Base-by-base conservation (phyloP, 2,329 filamentous ascomycete species). In the Aureobasidium melanogenum region DNA sequence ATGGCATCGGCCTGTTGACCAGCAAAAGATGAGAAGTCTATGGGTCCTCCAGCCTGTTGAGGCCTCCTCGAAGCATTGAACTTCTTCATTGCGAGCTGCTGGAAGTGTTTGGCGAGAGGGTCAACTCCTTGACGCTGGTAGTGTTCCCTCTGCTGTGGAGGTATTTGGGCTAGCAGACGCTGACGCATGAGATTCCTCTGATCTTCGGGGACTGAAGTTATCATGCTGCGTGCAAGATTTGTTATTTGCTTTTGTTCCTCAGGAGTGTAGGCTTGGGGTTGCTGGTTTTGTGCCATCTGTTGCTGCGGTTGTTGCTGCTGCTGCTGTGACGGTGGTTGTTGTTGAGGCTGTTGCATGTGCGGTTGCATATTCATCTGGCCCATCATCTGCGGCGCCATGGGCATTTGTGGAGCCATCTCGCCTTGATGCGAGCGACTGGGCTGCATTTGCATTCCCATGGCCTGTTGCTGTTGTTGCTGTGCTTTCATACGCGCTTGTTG, bases 1-100 rank as follows among this genome's bases (percentile, higher is more conserved):
- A 85, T 71, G n/a, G 82, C 83, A 64, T 84, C 83, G 43, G 80
- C 80, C 71, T 86, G 84, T 66, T 85, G 83, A 30, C 80, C 81
- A 61, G 83, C 76, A 41, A 85, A 79, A 46, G 83, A 80, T 60
- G 81, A 80, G 64, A 85, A 77, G 64, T 80, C 76, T 59, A 79
- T 72, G 0, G 71, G 64, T 64, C 69, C 24, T 71, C 68, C 75
- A 72, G 61, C 71, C 72, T 58, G 62, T 55, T 63, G 63, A 62
- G 77, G 77, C 38, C 64, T 34, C 50, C 60, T 63, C 7, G 28
- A 44, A 14, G 2, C 5, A 5, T 69, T 30, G 22, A 69, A 56
- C 30, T 66, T 66, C 10, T 55, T 50, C 19, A 60, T 50, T 19
- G 62, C 62, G 17, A 59, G 55, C 36, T 44, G 39, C 47, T 60